Base-by-base conservation (phyloP, 345 rosid species). In the Linum lewisii region DNA sequence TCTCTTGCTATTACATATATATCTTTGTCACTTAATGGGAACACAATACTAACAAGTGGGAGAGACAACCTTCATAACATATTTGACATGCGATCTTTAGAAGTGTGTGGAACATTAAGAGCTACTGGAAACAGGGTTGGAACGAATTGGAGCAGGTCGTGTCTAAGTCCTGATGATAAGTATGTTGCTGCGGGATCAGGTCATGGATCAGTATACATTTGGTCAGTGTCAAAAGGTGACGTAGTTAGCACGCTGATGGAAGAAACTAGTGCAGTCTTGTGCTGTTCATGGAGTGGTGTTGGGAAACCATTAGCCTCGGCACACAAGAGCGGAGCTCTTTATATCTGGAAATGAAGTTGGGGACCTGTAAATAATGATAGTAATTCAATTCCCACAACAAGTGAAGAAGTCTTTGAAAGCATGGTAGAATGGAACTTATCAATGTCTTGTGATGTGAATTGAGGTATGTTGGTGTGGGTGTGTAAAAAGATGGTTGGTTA, bases 111-210 rank as follows among this genome's bases (percentile, higher is more conserved):
- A 55, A 78, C 92, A 15, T 58, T 89, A 22, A 83, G 88, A 79
- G 94, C 95, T 15, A 66, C 69, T 7, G 96, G 95, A 52, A 89
- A 84, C 73, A 79, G 94, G 66, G 77, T 85, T 63, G 95, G 96
- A 34, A 83, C 97, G 11, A 93, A 93, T 54, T 93, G 96, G 97
- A 93, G 95, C 77, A 73, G 99, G 8, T 93, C 99, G 21, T 93
- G 95, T 66, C 81, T 87, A 60, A 93, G 97, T 69, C 97, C 95
- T 1, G 88, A 85, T 56, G 86, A 87, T 67, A 79, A 78, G 62
- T 80, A 84, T 53, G 95, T 84, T 25, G 92, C 99, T 63, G 97
- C 99, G 24, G 95, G 97, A 56, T 89, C 97, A 15, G 84, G 79
- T 7, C 88, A 93, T 71, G 97, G 97, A 29, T 80, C 85, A 22